Evolutionary conservation across 345 rosid species (phyloP).

Genomic region (Gossypium herbaceum): DNA sequence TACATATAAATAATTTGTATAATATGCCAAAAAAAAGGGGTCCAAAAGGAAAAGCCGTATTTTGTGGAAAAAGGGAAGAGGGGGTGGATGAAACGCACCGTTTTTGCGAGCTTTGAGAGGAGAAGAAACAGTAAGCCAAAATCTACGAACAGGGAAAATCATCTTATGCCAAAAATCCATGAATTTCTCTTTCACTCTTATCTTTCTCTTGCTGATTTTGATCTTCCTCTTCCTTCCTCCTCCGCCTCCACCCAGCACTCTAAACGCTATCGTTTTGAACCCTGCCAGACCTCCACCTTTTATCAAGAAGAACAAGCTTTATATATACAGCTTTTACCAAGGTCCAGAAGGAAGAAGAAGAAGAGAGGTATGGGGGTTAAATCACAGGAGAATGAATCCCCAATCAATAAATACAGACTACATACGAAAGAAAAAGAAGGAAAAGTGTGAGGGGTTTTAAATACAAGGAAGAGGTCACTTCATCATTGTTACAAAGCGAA

Average conservation of each 20-base stretch:
- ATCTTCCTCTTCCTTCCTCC: conserved; percentile 10
- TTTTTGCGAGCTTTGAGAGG: conserved; percentile 45
- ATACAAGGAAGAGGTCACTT: neutral
- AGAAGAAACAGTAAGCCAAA: conserved; percentile 49
- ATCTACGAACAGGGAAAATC: conserved; percentile 47
- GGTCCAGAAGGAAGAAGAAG: neutral
- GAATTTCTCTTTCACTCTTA: conserved; percentile 15
- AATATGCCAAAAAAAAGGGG: too few species aligned
- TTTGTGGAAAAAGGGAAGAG: neutral
- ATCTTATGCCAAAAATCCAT: conserved; percentile 57
- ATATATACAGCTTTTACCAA: too few species aligned
- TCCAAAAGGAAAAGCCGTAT: too few species aligned
- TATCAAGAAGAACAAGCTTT: neutral
- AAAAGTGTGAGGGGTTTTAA: neutral
- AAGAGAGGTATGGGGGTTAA: neutral
- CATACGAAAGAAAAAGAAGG: neutral
- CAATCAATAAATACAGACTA: too few species aligned
- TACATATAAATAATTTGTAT: too few species aligned
- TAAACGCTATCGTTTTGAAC: conserved; percentile 16
- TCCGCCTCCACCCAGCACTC: neutral
- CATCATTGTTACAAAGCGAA: neutral
- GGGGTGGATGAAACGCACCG: conserved; percentile 25
- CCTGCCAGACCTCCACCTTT: conserved; percentile 22
- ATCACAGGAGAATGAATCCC: too few species aligned
- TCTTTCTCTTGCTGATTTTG: conserved; percentile 16